Evolutionary conservation across 371 early-diverging fungal genomes (phyloP), one percentile per base, ranked within the genome.

Genomic region (Apophysomyces sp.): DNA sequence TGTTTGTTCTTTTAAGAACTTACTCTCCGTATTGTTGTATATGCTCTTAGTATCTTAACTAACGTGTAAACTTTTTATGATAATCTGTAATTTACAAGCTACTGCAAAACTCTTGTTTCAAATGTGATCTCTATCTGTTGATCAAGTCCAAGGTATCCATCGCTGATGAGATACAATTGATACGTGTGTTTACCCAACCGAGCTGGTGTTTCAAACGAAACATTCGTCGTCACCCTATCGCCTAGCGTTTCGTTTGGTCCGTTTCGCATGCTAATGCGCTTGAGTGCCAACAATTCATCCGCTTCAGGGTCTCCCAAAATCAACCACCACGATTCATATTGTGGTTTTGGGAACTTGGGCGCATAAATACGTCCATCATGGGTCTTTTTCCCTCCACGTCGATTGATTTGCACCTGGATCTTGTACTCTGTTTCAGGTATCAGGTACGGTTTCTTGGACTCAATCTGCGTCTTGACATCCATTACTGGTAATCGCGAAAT

Each of bases 261-360:
- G 49, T 83, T 79, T 27, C 88, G 86, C 84, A 88, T 86, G 41
- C 85, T 79, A 24, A 93, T 74, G 21, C 94, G 83, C 74, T 91
- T 94, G 60, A 95, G 55, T 0, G 88, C 92, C 53, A 93, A 57
- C 32, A 96, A 67, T 57, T 89, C 90, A 57, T 90, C 86, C 2
- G 62, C 75, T 4, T 70, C 82, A 0, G 79, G 69, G 55, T 92
- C 85, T 6, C 89, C 94, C 7, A 96, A 71, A 6, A 94, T 81
- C 1, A 92, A 61, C 92, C 92, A 96, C 93, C 94, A 96, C 0
- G 92, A 89, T 66, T 98, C 97, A 64, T 86, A 89, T 67, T 97
- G 97, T 3, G 87, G 77, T 69, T 98, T 97, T 7, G 95, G 92
- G 68, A 96, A 96, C 58, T 73, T 71, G 4, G 95, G 93, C 11